These are phyloP conservation scores for Mucor plumbeus DNA, from an alignment of 371 early-diverging fungal species.

Conservation along the genomic window DNA sequence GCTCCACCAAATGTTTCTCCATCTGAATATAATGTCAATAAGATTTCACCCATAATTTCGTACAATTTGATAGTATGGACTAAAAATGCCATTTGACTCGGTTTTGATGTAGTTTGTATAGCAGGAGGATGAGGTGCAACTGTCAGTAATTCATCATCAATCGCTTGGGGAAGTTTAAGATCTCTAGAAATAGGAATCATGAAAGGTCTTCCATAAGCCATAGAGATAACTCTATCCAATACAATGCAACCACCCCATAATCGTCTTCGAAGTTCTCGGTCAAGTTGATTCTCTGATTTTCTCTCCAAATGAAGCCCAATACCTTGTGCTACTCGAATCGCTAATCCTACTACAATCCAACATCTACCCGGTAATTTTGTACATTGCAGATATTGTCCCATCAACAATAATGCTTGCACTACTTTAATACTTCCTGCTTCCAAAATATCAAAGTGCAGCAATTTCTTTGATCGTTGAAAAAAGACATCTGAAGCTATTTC, in stretches of 20 bases:
- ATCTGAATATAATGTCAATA: slow-evolving; percentile 29
- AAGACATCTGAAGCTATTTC: slow-evolving; percentile 32
- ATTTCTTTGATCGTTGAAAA: slow-evolving; percentile 33
- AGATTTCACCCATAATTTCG: slow-evolving; percentile 38
- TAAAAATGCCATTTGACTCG: slow-evolving; percentile 35
- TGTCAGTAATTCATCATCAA: slow-evolving; percentile 34
- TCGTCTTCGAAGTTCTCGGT: slow-evolving; percentile 26
- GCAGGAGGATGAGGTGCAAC: slow-evolving; percentile 20
- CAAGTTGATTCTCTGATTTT: slow-evolving; percentile 19
- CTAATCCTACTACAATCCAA: slow-evolving; percentile 37
- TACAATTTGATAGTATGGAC: slow-evolving; percentile 31
- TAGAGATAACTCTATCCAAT: slow-evolving; percentile 35
- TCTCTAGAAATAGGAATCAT: slow-evolving; percentile 34
- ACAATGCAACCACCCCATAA: slow-evolving; percentile 38
- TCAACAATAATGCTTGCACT: slow-evolving; percentile 32
- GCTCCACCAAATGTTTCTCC: slow-evolving; percentile 9
- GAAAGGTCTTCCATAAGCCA: slow-evolving; percentile 37
- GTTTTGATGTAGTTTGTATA: slow-evolving; percentile 29
- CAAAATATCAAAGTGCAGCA: slow-evolving; percentile 35
- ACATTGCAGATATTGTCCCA: slow-evolving; percentile 39
- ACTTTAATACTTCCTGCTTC: slow-evolving; percentile 37
- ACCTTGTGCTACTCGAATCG: slow-evolving; percentile 33
- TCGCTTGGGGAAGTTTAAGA: slow-evolving; percentile 23
- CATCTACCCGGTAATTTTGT: slow-evolving; percentile 34
- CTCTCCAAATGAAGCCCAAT: slow-evolving; percentile 32